Conservation (phyloP, 2,329 filamentous ascomycete genomes). For the Orbilia ellipsospora region DNA sequence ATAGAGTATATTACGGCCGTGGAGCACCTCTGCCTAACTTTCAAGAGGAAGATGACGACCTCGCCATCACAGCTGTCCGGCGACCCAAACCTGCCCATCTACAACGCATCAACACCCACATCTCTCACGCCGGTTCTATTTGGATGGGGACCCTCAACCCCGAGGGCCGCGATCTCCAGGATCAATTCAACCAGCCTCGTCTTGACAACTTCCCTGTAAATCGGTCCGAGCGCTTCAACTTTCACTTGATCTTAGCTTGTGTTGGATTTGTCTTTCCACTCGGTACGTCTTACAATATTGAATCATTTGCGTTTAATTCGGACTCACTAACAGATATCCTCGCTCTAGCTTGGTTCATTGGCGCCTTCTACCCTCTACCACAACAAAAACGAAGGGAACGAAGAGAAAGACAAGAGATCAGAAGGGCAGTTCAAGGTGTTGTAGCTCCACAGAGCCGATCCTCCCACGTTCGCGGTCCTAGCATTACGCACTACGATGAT, state of each 20-base stretch:
- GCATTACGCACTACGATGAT: constrained; percentile 47
- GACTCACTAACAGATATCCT: constrained; percentile 26
- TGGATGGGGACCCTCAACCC: constrained; percentile 55
- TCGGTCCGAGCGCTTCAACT: constrained; percentile 57
- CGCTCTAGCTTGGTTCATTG: constrained; percentile 49
- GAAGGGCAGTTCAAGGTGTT: constrained; percentile 38
- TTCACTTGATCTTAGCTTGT: constrained; percentile 58
- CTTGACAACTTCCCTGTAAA: constrained; percentile 57
- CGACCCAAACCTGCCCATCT: constrained; percentile 45
- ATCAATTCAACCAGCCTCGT: constrained; percentile 57
- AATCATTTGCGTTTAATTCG: constrained; percentile 9
- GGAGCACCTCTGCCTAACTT: constrained; percentile 50
- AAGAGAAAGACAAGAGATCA: constrained; percentile 53
- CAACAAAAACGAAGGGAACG: constrained; percentile 44
- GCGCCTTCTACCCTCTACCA: constrained; percentile 46
- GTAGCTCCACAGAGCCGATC: constrained; percentile 34
- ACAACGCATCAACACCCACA: constrained; percentile 46
- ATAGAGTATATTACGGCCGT: constrained; percentile 55
- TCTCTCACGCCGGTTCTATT: constrained; percentile 37
- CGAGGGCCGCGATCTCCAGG: constrained; percentile 52
- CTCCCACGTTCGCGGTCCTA: constrained; percentile 44
- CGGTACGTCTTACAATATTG: constrained; percentile 51
- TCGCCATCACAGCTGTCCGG: constrained; percentile 43
- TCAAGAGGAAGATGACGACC: constrained; percentile 50
- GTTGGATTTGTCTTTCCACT: constrained; percentile 59